Base-by-base conservation (phyloP, 2,329 filamentous ascomycete species). In the Epichloe festucae region DNA sequence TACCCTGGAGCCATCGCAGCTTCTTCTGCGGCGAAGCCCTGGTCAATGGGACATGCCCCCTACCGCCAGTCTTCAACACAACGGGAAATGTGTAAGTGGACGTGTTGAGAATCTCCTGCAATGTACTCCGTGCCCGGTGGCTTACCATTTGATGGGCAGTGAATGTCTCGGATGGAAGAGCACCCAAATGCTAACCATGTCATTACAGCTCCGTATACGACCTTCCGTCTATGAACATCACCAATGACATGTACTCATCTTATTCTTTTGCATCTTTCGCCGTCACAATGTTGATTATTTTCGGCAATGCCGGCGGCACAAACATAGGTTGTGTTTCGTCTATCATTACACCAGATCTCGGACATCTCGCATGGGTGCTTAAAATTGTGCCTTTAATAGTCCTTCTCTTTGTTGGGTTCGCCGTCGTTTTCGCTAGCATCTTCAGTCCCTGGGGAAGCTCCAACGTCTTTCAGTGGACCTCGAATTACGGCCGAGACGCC, bases 401-500 rank as follows among this genome's bases (percentile, higher is more conserved):
- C 23, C 74, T 98, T 35, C 70, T 91, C 3, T 74, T 91, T 41
- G 87, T 94, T 45, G 93, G 82, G 2, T 67, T 89, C 53, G 89
- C 90, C 14, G 95, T 91, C 6, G 73, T 90, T 38, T 82, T 89
- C 57, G 89, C 93, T 3, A 87, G 82, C 48, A 87, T 94, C 39
- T 91, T 82, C 64, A 96, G 90, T 62, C 93, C 93, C 0, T 98
- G 93, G 91, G 93, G 93, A 19, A 87, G 89, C 1, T 81, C 81
- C 7, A 87, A 98, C 64, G 76, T 91, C 19, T 97, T 97, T 65
- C 84, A 87, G 58, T 98, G 91, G 89, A 89, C 89, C n/a, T 94
- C 89, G 63, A 98, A 98, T 65, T 97, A 95, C 65, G 93, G 93
- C 38, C 82, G 91, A 59, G 93, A 98, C 60, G 87, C 88, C 55